A percentile compares a stretch with the other conserved stretches of the same genome.
Evolutionary conservation across 2,329 filamentous ascomycete species (phyloP).

Genomic region (Nakataea oryzae): DNA sequence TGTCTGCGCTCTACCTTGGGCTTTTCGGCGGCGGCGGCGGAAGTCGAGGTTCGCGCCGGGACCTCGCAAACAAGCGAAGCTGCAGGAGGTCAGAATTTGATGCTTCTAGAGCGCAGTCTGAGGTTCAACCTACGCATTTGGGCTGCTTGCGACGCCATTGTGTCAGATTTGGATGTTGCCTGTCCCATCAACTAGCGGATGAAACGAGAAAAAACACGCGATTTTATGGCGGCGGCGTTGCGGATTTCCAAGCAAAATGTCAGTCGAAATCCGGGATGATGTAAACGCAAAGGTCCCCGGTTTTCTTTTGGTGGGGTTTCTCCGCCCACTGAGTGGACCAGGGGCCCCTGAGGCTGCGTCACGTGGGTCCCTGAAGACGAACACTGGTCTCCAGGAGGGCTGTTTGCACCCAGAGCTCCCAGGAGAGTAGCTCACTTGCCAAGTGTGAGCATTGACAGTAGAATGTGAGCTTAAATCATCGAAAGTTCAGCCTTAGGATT

Average conservation of each 20-base stretch:
- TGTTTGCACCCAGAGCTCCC: too few species aligned
- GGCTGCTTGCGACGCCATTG: conserved; percentile 14
- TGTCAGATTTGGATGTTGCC: neutral
- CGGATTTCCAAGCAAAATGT: neutral
- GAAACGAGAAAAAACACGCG: neutral
- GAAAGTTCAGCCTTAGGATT: too few species aligned
- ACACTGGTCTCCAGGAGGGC: too few species aligned
- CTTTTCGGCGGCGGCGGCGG: conserved; percentile 22
- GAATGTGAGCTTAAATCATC: too few species aligned
- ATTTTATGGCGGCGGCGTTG: neutral
- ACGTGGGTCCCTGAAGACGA: neutral
- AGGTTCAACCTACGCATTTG: conserved; percentile 17
- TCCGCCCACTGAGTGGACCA: neutral
- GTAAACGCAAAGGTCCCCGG: neutral
- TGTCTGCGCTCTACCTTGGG: conserved; percentile 27
- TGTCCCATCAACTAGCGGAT: neutral
- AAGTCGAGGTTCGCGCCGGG: conserved; percentile 2
- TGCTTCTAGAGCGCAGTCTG: neutral
- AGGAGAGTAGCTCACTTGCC: too few species aligned
- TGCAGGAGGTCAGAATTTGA: neutral
- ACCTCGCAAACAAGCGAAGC: conserved; percentile 1
- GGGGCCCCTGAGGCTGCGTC: neutral
- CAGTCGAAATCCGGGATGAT: neutral
- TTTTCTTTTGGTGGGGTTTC: neutral
- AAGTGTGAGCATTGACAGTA: too few species aligned